Evolutionary conservation across 169 alveolate species (phyloP).

Genomic region (Plasmodium cynomolgi): DNA sequence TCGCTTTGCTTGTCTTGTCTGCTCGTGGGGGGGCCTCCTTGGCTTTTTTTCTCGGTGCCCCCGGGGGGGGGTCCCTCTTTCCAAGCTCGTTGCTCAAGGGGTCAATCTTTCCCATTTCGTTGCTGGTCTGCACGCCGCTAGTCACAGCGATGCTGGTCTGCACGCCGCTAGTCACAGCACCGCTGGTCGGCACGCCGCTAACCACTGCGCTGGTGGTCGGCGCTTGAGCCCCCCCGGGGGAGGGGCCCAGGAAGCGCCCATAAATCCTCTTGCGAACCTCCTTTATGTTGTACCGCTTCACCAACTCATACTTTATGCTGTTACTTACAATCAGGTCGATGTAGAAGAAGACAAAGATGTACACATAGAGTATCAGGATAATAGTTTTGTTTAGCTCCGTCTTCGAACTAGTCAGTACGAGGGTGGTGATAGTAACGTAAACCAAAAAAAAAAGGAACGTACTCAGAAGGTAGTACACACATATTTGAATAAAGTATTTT

Average conservation of each 20-base stretch:
- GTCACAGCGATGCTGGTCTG: too few species aligned
- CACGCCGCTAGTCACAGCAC: neutral
- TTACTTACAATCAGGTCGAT: constrained; percentile 50
- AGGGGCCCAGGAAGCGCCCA: neutral
- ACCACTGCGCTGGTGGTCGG: neutral
- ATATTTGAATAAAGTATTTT: constrained; percentile 23
- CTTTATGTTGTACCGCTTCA: constrained; percentile 28
- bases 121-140: neutral
- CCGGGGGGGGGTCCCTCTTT: neutral
- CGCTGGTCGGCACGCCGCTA: neutral
- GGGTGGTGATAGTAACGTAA: constrained; percentile 19
- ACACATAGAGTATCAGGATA: constrained; percentile 18
- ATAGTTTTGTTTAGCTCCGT: constrained; percentile 16
- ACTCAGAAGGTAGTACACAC: constrained; percentile 27
- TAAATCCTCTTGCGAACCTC: constrained; percentile 48
- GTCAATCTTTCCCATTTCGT: too few species aligned
- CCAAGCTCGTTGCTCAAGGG: neutral
- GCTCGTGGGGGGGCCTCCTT: neutral
- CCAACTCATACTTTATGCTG: constrained; percentile 19
- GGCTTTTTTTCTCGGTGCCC: neutral
- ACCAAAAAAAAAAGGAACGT: constrained; percentile 45
- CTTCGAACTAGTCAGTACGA: neutral
- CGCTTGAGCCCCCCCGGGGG: neutral
- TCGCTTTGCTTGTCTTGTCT: neutral
- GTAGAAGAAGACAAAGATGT: constrained; percentile 38